Conservation (phyloP, 768 basidiomycete species). For the Boletus rufocinnamomeus region DNA sequence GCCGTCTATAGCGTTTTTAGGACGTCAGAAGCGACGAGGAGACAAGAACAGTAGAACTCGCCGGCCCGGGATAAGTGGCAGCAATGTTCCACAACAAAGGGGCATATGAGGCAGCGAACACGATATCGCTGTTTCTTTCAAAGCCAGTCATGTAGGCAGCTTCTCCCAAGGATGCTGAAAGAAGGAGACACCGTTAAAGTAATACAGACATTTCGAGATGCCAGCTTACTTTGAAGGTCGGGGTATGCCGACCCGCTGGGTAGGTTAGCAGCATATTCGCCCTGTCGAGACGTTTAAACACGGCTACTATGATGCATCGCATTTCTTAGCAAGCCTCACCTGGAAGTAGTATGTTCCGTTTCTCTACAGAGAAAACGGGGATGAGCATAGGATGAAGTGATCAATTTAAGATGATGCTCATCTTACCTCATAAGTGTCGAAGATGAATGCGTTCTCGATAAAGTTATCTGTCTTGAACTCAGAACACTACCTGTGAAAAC, state of each 20-base stretch:
- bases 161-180: constrained; percentile 50
- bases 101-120: constrained; percentile 61
- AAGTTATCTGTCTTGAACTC: constrained; percentile 37
- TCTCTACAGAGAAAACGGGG: constrained; percentile 37
- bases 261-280: constrained; percentile 57
- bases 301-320: too few relatives aligned
- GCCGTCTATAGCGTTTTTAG: constrained; percentile 37
- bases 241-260: constrained; percentile 53
- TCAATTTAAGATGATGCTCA: not conserved
- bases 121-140: constrained; percentile 58
- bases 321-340: not conserved
- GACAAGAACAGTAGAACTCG: constrained; percentile 35
- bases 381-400: not conserved
- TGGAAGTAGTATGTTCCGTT: constrained; percentile 59
- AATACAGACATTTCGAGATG: not conserved
- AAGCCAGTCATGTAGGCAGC: constrained; percentile 70
- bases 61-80: constrained; percentile 46
- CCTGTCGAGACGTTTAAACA: constrained; percentile 25
- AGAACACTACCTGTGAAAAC: not conserved
- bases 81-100: constrained; percentile 54
- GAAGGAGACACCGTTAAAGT: not conserved
- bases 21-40: not conserved
- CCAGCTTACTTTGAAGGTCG: constrained; percentile 47
- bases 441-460: constrained; percentile 48
- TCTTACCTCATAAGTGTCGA: constrained; percentile 44